These are phyloP conservation scores for Geotrichum reessii DNA, from an alignment of 1,139 yeast species.

Conservation along the genomic window DNA sequence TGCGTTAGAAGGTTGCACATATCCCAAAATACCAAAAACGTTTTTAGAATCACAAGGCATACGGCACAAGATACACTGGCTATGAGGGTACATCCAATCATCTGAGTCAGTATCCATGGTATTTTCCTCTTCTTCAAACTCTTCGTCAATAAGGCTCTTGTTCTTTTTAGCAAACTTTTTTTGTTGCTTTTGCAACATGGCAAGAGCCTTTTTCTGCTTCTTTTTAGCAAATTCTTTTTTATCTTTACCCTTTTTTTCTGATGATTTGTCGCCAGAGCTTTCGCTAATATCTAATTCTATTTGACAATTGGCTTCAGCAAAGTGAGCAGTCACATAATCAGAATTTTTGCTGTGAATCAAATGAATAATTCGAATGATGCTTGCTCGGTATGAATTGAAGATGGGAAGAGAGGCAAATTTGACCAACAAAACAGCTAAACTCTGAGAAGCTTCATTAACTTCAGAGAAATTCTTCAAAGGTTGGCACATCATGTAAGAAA, in stretches of 20 bases:
- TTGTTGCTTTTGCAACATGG: conserved; percentile 70
- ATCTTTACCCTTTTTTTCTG: conserved; percentile 18
- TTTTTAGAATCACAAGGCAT: conserved; percentile 67
- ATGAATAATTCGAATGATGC: conserved; percentile 19
- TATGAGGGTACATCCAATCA: conserved; percentile 71
- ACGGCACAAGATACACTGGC: conserved; percentile 83
- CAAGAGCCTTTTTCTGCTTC: conserved; percentile 67
- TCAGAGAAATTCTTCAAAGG: neutral
- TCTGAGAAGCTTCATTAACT: neutral
- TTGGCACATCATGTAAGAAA: neutral
- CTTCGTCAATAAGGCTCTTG: conserved; percentile 25
- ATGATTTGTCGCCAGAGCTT: conserved; percentile 14
- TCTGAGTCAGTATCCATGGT: conserved; percentile 39
- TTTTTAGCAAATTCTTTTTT: conserved; percentile 49
- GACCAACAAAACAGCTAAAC: conserved; percentile 14
- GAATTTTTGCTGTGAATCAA: conserved; percentile 19
- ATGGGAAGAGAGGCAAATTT: conserved; percentile 5
- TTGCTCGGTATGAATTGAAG: neutral
- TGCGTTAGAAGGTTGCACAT: conserved; percentile 54
- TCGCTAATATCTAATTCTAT: conserved; percentile 9
- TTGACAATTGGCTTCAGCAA: conserved; percentile 8
- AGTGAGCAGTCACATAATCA: conserved; percentile 9
- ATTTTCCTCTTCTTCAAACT: conserved; percentile 31
- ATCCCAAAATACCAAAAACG: conserved; percentile 68
- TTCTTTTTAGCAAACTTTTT: conserved; percentile 53